Evolutionary conservation across 2,329 filamentous ascomycete species (phyloP).

Genomic region (Acrocalymma vagum): DNA sequence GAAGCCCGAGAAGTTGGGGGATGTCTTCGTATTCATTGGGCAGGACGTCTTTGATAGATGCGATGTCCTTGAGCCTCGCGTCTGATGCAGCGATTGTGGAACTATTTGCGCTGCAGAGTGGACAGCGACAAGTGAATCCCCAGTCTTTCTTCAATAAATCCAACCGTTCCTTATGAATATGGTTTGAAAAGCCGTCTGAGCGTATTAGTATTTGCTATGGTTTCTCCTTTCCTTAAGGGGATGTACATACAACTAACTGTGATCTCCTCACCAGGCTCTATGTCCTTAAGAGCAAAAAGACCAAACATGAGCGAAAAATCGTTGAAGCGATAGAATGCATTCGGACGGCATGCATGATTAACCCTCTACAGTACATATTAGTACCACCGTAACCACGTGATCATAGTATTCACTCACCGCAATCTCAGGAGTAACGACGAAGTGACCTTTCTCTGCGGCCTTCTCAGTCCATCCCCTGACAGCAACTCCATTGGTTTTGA

Average conservation of each 20-base stretch:
- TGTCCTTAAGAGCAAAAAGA: constrained; percentile 35
- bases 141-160: constrained; percentile 29
- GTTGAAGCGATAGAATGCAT: constrained; percentile 43
- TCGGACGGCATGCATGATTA: constrained; percentile 46
- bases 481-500: constrained; percentile 33
- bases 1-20: constrained; percentile 28
- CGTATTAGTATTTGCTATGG: background rate
- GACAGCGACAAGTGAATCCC: constrained; percentile 40
- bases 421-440: constrained; percentile 36
- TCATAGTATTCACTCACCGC: constrained; percentile 28
- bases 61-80: constrained; percentile 34
- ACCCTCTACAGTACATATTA: constrained; percentile 33
- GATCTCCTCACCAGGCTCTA: constrained; percentile 38
- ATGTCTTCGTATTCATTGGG: constrained; percentile 26
- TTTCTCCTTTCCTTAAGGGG: background rate
- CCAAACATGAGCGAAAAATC: constrained; percentile 35
- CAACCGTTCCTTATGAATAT: constrained; percentile 21
- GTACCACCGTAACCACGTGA: background rate
- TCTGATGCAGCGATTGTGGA: constrained; percentile 28
- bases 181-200: constrained; percentile 37
- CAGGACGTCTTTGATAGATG: constrained; percentile 29
- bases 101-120: constrained; percentile 32
- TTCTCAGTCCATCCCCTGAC: constrained; percentile 31
- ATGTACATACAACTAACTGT: constrained; percentile 35
- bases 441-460: constrained; percentile 17